phyloP scores from a whole-genome alignment of 1,284 basidiomycete species.

The Prillingera fragicola region DNA sequence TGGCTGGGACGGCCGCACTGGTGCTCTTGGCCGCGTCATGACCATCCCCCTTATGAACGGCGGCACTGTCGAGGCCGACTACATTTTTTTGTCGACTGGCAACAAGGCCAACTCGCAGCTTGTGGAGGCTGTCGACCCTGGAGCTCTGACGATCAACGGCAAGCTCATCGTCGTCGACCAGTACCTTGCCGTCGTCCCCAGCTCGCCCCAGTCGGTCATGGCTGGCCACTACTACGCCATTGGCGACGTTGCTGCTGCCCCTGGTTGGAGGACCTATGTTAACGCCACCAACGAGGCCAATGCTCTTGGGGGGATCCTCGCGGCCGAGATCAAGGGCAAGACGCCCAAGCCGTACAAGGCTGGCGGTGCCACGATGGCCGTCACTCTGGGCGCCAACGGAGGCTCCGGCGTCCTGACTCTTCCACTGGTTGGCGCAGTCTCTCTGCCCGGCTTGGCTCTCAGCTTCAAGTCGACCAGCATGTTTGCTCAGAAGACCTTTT shows the following conservation, averaged over 20 bases:
- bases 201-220: slow-evolving; percentile 17
- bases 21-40: slow-evolving; percentile 27
- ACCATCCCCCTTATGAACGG: slow-evolving; percentile 40
- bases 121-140: slow-evolving; percentile 33
- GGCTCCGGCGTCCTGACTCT: too few species aligned
- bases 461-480: too few species aligned
- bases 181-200: slow-evolving; percentile 21
- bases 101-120: slow-evolving; percentile 46
- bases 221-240: slow-evolving; percentile 39
- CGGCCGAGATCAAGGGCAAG: slow-evolving; percentile 29
- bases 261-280: slow-evolving; percentile 38
- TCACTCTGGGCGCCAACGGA: too few species aligned
- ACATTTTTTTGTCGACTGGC: slow-evolving; percentile 48
- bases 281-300: slow-evolving; percentile 23
- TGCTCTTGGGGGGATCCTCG: slow-evolving; percentile 25
- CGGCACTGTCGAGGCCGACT: slow-evolving; percentile 44
- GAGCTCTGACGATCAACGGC: slow-evolving; percentile 29
- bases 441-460: too few species aligned
- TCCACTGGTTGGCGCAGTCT: too few species aligned
- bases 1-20: slow-evolving; percentile 33
- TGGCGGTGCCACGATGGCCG: too few species aligned
- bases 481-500: too few species aligned
- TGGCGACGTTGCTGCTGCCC: slow-evolving; percentile 39
- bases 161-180: slow-evolving; percentile 44
- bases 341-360: slow-evolving; percentile 28